Conservation (phyloP, 768 basidiomycete species). For the Phanerochaete carnosa region DNA sequence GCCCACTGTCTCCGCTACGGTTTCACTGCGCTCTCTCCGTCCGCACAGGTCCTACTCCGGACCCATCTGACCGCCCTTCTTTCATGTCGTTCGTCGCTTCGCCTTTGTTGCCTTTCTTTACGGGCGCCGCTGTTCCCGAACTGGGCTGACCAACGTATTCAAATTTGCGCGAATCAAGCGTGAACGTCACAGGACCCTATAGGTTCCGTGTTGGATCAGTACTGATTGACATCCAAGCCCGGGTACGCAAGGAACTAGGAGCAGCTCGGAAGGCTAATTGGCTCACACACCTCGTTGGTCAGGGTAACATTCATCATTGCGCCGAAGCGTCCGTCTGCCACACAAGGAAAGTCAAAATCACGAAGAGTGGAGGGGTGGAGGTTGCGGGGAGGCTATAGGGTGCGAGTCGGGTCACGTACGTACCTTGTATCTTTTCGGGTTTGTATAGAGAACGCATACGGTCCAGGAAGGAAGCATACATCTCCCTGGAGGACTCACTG, state of each 20-base stretch:
- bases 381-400: conserved; percentile 10
- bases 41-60: not conserved
- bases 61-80: conserved; percentile 8
- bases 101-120: conserved; percentile 1
- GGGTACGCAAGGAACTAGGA: conserved; percentile 8
- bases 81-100: not conserved
- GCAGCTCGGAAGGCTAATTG: not conserved
- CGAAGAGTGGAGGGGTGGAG: conserved; percentile 3
- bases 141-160: conserved; percentile 47
- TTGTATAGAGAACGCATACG: conserved; percentile 64
- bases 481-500: conserved; percentile 56
- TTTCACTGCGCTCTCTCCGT: not conserved
- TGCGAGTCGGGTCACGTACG: conserved; percentile 14
- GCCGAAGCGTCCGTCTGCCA: conserved; percentile 85
- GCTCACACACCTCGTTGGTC: conserved; percentile 71
- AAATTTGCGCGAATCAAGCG: conserved; percentile 77
- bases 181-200: conserved; percentile 84
- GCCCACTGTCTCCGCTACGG: conserved; percentile 8
- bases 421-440: conserved; percentile 78
- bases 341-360: conserved; percentile 9
- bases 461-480: conserved; percentile 74
- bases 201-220: conserved; percentile 9
- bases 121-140: not conserved
- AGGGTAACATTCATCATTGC: conserved; percentile 94
- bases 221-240: conserved; percentile 10